A percentile compares a stretch with the other conserved stretches of the same genome.
Conservation (phyloP, 179 eudicot genomes). For the Heliamphora pulchella region DNA sequence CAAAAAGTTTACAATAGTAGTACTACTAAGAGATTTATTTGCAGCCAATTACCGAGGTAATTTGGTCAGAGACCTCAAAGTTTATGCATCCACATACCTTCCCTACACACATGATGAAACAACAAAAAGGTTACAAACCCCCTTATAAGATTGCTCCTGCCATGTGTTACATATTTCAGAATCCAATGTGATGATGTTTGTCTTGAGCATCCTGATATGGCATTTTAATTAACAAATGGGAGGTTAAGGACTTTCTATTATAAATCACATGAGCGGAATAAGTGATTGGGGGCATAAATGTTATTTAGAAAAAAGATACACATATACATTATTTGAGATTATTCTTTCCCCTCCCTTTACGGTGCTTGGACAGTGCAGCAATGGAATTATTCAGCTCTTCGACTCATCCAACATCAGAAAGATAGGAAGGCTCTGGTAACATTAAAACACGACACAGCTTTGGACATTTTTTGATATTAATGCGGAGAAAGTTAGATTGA, state of each 20-base stretch:
- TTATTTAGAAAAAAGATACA: no score
- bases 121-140: neutral
- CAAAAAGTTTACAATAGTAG: neutral
- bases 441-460: neutral
- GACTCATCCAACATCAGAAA: neutral
- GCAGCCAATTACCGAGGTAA: neutral
- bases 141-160: neutral
- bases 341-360: neutral
- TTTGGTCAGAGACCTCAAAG: neutral
- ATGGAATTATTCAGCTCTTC: neutral
- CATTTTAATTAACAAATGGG: neutral
- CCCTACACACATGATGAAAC: neutral
- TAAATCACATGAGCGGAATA: neutral
- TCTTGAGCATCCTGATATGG: neutral
- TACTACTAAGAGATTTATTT: neutral
- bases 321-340: neutral
- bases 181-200: slow-evolving; percentile 2
- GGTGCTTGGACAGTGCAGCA: neutral
- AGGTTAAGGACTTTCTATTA: neutral
- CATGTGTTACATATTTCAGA: no score
- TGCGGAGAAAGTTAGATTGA: neutral
- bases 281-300: no score
- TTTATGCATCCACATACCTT: neutral
- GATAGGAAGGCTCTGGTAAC: neutral
- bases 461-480: neutral